phyloP scores from a whole-genome alignment of 2,329 filamentous ascomycete species.

The Pyrenochaeta sp. region DNA sequence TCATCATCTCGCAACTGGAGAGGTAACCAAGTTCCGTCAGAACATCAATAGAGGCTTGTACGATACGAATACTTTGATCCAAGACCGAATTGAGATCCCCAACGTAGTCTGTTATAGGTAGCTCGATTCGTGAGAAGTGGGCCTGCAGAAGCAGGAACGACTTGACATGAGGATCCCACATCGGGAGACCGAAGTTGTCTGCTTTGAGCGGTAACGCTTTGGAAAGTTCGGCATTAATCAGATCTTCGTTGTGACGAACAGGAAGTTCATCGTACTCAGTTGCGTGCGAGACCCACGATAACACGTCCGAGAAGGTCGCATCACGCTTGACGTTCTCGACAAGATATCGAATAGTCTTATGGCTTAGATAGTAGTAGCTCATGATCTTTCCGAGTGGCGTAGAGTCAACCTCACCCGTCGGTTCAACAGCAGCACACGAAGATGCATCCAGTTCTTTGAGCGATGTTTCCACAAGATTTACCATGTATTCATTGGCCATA shows the following conservation, averaged over 20 bases:
- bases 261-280: slow-evolving; percentile 97
- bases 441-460: slow-evolving; percentile 83
- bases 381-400: slow-evolving; percentile 97
- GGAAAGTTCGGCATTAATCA: slow-evolving; percentile 91
- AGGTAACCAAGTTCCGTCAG: slow-evolving; percentile 87
- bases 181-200: slow-evolving; percentile 73
- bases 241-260: slow-evolving; percentile 96
- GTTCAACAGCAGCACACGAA: slow-evolving; percentile 80
- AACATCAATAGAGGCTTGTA: slow-evolving; percentile 93
- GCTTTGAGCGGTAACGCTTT: slow-evolving; percentile 76
- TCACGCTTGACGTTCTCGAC: slow-evolving; percentile 76
- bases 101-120: slow-evolving; percentile 96
- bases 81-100: slow-evolving; percentile 89
- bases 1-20: slow-evolving; percentile 80
- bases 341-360: slow-evolving; percentile 90
- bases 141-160: slow-evolving; percentile 92
- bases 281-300: slow-evolving; percentile 92
- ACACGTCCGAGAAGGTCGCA: slow-evolving; percentile 79
- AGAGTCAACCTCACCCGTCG: slow-evolving; percentile 87
- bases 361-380: slow-evolving; percentile 97
- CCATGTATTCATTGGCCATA: slow-evolving; percentile 92
- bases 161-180: slow-evolving; percentile 99
- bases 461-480: slow-evolving; percentile 87
- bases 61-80: slow-evolving; percentile 95
- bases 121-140: slow-evolving; percentile 89